Conservation (phyloP, 2,329 filamentous ascomycete species). For the Parastagonospora nodorum region DNA sequence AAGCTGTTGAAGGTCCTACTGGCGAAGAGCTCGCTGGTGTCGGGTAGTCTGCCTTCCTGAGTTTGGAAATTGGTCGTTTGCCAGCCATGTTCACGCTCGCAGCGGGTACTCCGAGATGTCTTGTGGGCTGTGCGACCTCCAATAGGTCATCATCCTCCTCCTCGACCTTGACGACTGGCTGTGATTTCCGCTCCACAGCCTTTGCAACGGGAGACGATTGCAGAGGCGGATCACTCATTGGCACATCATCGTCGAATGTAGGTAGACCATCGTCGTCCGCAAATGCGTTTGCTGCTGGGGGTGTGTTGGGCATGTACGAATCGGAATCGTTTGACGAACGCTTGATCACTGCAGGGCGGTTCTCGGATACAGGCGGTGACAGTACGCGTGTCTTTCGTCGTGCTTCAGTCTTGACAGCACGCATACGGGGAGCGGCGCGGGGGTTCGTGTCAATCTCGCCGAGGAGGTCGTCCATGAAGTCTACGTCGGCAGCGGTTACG, state of each 20-base stretch:
- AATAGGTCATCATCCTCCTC: slow-evolving; percentile 79
- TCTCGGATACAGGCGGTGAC: slow-evolving; percentile 70
- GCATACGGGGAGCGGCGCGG: slow-evolving; percentile 59
- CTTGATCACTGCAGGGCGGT: slow-evolving; percentile 29
- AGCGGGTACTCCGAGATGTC: slow-evolving; percentile 64
- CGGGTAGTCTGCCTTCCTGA: slow-evolving; percentile 69
- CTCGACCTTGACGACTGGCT: slow-evolving; percentile 62
- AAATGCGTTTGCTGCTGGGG: slow-evolving; percentile 45
- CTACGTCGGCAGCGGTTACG: slow-evolving; percentile 84
- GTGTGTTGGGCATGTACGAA: slow-evolving; percentile 52
- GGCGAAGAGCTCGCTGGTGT: slow-evolving; percentile 80
- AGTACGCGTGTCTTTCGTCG: slow-evolving; percentile 79
- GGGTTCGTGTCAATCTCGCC: slow-evolving; percentile 85
- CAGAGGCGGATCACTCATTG: slow-evolving; percentile 78
- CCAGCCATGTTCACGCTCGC: slow-evolving; percentile 84
- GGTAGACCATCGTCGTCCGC: slow-evolving; percentile 63
- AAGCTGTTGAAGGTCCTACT: slow-evolving; percentile 60
- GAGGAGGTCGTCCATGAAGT: slow-evolving; percentile 83
- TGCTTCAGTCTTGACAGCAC: slow-evolving; percentile 72
- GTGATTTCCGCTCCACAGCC: slow-evolving; percentile 71
- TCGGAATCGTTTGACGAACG: slow-evolving; percentile 42
- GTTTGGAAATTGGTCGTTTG: slow-evolving; percentile 75
- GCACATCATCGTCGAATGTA: slow-evolving; percentile 67
- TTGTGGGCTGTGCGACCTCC: slow-evolving; percentile 80
- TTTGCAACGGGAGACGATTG: slow-evolving; percentile 88